A percentile compares a stretch with the other conserved stretches of the same genome.
These are phyloP conservation scores for Protostelium mycophagum DNA, from an alignment of 78 protist species.

Conservation along the genomic window DNA sequence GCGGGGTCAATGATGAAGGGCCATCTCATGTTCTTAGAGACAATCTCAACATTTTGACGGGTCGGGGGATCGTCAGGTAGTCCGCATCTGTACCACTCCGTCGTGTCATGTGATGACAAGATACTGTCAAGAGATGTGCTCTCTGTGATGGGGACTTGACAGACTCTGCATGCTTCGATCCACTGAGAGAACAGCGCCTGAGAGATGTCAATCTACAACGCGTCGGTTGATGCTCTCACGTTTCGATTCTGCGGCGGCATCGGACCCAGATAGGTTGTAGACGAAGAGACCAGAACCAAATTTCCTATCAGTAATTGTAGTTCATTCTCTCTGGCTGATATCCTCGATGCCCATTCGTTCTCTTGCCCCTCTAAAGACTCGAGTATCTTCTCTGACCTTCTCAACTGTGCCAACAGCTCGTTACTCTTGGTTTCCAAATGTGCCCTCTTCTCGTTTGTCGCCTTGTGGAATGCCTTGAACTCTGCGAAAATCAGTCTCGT, in stretches of 20 bases:
- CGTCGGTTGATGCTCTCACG: no score
- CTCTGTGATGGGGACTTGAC: not conserved
- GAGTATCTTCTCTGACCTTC: not conserved
- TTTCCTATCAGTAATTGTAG: not conserved
- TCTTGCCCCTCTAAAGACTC: not conserved
- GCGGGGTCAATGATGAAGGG: not conserved
- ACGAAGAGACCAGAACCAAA: not conserved
- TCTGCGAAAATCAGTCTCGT: no score
- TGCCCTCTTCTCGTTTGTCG: not conserved
- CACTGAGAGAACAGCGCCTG: not conserved
- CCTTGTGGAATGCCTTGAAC: not conserved
- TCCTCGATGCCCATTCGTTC: not conserved
- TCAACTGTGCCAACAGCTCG: not conserved
- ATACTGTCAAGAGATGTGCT: not conserved
- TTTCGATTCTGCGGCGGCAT: not conserved
- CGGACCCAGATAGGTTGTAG: not conserved
- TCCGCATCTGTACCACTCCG: not conserved
- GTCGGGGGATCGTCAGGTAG: not conserved
- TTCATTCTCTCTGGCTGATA: not conserved
- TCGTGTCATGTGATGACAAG: not conserved
- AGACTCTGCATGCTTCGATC: not conserved
- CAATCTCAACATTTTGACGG: not conserved
- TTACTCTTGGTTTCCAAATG: not conserved
- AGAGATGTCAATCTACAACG: no score
- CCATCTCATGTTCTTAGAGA: not conserved